phyloP scores from a whole-genome alignment of 768 basidiomycete genomes.

The Leccinum rimulosum region DNA sequence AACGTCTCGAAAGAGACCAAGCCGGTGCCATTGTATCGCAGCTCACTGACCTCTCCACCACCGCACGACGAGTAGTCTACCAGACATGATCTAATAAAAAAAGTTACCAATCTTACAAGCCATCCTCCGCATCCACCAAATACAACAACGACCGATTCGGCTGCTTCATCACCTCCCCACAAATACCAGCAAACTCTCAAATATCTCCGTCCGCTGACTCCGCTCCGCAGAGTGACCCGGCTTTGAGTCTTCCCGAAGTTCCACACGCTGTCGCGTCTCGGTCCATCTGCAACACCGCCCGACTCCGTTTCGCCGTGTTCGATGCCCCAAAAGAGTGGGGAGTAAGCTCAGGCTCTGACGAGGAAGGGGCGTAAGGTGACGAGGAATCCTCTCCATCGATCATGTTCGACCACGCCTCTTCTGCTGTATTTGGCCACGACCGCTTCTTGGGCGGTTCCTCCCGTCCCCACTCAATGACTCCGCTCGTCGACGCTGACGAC shows the following conservation, averaged over 20 bases:
- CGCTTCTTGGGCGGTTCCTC: constrained; percentile 43
- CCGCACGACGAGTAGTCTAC: constrained; percentile 61
- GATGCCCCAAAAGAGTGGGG: neutral
- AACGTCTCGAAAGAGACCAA: constrained; percentile 71
- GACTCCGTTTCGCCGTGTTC: constrained; percentile 15
- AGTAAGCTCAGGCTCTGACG: neutral
- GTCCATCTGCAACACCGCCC: constrained; percentile 25
- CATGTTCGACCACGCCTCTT: constrained; percentile 42
- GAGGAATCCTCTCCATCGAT: constrained; percentile 32
- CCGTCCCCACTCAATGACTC: constrained; percentile 1
- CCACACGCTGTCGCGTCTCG: constrained; percentile 28
- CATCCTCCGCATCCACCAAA: constrained; percentile 46
- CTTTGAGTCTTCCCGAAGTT: constrained; percentile 22
- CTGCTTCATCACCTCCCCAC: constrained; percentile 65
- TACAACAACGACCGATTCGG: constrained; percentile 63
- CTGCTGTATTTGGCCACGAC: constrained; percentile 42
- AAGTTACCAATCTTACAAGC: constrained; percentile 17
- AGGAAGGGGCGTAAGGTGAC: neutral
- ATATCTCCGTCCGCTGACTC: constrained; percentile 64
- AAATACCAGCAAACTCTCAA: constrained; percentile 64
- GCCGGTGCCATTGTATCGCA: constrained; percentile 52
- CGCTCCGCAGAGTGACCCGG: constrained; percentile 40
- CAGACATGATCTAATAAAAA: neutral
- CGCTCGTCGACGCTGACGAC: neutral
- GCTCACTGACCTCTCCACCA: constrained; percentile 47